phyloP scores from a whole-genome alignment of 441 rosid species.

The Populus hybrid region DNA sequence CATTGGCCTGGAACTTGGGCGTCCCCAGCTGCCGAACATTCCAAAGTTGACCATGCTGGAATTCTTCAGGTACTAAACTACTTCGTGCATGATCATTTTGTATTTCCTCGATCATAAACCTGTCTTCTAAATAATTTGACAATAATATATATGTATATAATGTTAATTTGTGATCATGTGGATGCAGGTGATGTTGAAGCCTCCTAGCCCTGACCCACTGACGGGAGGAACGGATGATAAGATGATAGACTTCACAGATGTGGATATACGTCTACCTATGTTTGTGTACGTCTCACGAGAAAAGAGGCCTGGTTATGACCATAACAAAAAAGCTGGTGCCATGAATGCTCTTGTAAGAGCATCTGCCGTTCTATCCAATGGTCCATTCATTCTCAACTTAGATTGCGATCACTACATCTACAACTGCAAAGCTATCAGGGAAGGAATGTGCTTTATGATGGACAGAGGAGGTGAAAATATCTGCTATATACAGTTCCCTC shows the following conservation, averaged over 20 bases:
- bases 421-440: conserved; percentile 77
- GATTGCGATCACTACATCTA: conserved; percentile 90
- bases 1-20: conserved; percentile 96
- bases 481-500: conserved; percentile 90
- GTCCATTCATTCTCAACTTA: conserved; percentile 84
- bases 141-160: neutral
- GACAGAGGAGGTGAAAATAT: conserved; percentile 81
- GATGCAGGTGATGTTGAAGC: conserved; percentile 77
- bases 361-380: conserved; percentile 79
- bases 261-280: conserved; percentile 80
- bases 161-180: neutral
- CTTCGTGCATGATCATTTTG: neutral
- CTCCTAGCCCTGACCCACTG: conserved; percentile 74
- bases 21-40: conserved; percentile 52
- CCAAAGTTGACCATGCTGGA: conserved; percentile 88
- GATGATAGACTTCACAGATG: conserved; percentile 64
- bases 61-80: conserved; percentile 48
- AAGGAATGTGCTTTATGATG: conserved; percentile 97
- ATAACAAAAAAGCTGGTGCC: conserved; percentile 93
- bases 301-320: conserved; percentile 86
- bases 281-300: conserved; percentile 78
- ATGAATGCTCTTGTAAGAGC: conserved; percentile 85
- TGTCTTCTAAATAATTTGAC: neutral
- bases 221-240: conserved; percentile 56
- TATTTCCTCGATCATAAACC: neutral